A percentile compares a stretch with the other conserved stretches of the same genome.
phyloP scores from a whole-genome alignment of 805 yeast genomes.

The Lipomyces kockii region DNA sequence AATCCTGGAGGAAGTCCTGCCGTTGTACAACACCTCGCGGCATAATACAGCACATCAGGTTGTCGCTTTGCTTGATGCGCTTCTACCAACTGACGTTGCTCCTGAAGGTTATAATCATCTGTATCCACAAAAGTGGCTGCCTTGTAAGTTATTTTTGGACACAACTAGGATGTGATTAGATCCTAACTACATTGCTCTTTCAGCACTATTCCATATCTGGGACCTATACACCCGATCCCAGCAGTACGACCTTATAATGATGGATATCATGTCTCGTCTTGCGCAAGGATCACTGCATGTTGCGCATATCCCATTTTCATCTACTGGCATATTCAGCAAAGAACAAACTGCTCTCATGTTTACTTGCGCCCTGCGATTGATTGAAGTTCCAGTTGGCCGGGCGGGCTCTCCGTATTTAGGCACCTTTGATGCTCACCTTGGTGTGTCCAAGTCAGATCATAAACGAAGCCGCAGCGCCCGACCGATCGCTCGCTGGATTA shows the following conservation, averaged over 20 bases:
- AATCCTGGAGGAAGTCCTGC: slow-evolving; percentile 41
- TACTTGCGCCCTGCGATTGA: slow-evolving; percentile 50
- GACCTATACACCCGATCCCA: slow-evolving; percentile 54
- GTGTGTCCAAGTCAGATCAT: slow-evolving; percentile 17
- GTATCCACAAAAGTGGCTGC: slow-evolving; percentile 32
- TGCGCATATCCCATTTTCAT: slow-evolving; percentile 48
- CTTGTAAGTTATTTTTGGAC: slow-evolving; percentile 19
- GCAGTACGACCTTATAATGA: slow-evolving; percentile 65
- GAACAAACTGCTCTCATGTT: slow-evolving; percentile 65
- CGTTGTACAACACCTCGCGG: slow-evolving; percentile 30
- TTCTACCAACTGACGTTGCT: slow-evolving; percentile 17
- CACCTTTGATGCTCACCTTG: slow-evolving; percentile 16
- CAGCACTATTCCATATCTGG: slow-evolving; percentile 74
- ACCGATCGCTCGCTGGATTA: slow-evolving; percentile 57
- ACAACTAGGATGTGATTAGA: not conserved
- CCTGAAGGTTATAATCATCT: slow-evolving; percentile 9
- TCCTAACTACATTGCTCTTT: slow-evolving; percentile 36
- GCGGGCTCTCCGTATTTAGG: slow-evolving; percentile 50
- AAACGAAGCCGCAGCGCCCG: slow-evolving; percentile 39
- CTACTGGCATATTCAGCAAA: slow-evolving; percentile 66
- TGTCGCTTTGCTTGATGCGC: slow-evolving; percentile 10
- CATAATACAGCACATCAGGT: slow-evolving; percentile 17
- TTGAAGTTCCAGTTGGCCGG: slow-evolving; percentile 55
- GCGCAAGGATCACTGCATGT: slow-evolving; percentile 49
- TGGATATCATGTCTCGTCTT: slow-evolving; percentile 66